Evolutionary conservation across 2,329 filamentous ascomycete species (phyloP).

Genomic region (Beauveria sp.): DNA sequence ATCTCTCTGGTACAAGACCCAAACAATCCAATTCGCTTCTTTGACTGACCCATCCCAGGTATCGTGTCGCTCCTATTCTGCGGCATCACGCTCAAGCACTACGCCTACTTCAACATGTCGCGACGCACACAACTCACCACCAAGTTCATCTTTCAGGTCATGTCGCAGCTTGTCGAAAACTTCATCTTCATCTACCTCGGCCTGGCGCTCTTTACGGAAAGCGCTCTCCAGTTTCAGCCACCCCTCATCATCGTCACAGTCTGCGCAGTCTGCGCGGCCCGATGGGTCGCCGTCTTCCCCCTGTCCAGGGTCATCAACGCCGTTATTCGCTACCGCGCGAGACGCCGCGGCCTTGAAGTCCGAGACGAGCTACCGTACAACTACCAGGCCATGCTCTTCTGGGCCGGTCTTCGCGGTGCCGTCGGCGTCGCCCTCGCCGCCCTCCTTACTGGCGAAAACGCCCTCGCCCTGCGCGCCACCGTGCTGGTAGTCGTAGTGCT

Average conservation of each 20-base stretch:
- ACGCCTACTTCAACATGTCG: conserved; percentile 99
- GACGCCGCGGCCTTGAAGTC: conserved; percentile 63
- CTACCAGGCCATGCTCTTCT: conserved; percentile 99
- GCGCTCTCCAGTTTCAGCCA: conserved; percentile 81
- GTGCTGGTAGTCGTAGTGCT: conserved; percentile 96
- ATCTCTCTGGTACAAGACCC: conserved; percentile 73
- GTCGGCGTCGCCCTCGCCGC: conserved; percentile 93
- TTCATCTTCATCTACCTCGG: conserved; percentile 99
- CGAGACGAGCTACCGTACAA: conserved; percentile 86
- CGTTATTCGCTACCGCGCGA: conserved; percentile 80
- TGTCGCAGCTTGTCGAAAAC: conserved; percentile 93
- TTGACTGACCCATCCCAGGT: conserved; percentile 39
- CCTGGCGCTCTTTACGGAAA: conserved; percentile 87
- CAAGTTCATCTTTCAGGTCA: conserved; percentile 93
- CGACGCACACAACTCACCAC: conserved; percentile 93
- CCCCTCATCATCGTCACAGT: conserved; percentile 91
- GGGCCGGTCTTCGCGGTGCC: conserved; percentile 90
- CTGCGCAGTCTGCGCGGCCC: conserved; percentile 80
- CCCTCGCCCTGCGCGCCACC: conserved; percentile 77
- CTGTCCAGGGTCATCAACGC: conserved; percentile 85
- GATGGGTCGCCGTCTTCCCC: conserved; percentile 93
- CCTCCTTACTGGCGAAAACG: conserved; percentile 74
- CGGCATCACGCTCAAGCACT: conserved; percentile 96
- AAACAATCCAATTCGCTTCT: not conserved
- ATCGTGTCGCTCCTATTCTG: conserved; percentile 97